Evolutionary conservation across 192 early-diverging fungal genomes (phyloP), one percentile per base, ranked within the genome.

Genomic region (Backusella liffmaniae): DNA sequence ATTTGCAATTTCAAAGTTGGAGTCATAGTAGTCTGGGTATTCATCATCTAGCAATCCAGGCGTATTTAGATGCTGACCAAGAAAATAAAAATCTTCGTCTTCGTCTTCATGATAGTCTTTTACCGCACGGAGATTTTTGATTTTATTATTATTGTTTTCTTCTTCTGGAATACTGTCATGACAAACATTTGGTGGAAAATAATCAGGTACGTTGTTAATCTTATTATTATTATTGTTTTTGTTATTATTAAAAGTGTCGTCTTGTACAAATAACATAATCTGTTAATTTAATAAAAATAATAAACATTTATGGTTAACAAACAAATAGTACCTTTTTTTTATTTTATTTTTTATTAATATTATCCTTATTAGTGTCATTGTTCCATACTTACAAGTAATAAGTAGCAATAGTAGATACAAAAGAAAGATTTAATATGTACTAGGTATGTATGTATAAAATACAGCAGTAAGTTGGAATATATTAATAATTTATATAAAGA

Each of bases 21-120:
- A 53, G 21, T 77, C 75, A 29, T 72, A 37, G 44, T 72, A 30
- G 26, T 53, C 46, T 46, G 30, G 26, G 71, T 72, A 37, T 34
- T 72, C 46, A 26, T 72, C 21, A n/a, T 70, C 46, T 23, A 70
- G n/a, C 70, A 51, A 51, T 49, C 49, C 59, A 66, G 73, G 44
- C 37, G 36, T 66, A 66, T 74, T 74, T 74, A 53, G 73, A 74
- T 66, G 73, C 39, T 74, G 73, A 74, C 73, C 59, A 66, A 74
- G 73, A 41, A 66, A 66, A 74, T 41, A 74, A 23, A 74, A 62
- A 16, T 74, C 73, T 9, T 74, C 73, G n/a, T 62, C 32, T 30
- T 72, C 70, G 46, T 62, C 56, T 29, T 62, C 56, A 62, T 62
- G 56, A 62, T 62, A 62, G 56, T 62, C 56, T 62, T 62, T 62